A percentile compares a stretch with the other conserved stretches of the same genome.
Conservation (phyloP, 1,139 yeast genomes). For the Groenewaldozyma auringiensis region DNA sequence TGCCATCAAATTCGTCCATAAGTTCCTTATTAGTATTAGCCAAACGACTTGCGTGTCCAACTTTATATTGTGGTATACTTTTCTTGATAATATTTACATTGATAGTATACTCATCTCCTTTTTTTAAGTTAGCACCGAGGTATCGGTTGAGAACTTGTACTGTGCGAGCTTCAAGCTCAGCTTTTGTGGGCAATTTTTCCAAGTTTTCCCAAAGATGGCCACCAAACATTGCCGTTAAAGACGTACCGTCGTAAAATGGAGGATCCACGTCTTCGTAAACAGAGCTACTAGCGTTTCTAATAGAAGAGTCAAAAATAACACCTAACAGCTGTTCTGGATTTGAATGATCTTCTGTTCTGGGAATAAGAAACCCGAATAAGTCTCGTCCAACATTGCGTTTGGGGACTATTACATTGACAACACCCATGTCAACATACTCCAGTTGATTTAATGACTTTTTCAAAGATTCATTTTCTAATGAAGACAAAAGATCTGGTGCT, state of each 20-base stretch:
- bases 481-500: constrained; percentile 18
- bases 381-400: constrained; percentile 26
- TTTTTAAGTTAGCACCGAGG: constrained; percentile 40
- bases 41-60: constrained; percentile 55
- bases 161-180: constrained; percentile 40
- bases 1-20: constrained; percentile 33
- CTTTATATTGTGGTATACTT: constrained; percentile 77
- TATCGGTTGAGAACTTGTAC: constrained; percentile 44
- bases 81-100: constrained; percentile 35
- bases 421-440: constrained; percentile 29
- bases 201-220: constrained; percentile 52
- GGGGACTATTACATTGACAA: constrained; percentile 30
- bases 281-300: constrained; percentile 33
- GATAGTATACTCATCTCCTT: constrained; percentile 27
- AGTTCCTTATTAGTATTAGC: constrained; percentile 34
- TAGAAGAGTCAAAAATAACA: constrained; percentile 82
- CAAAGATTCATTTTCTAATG: constrained; percentile 14
- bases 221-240: constrained; percentile 84
- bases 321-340: constrained; percentile 68
- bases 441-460: constrained; percentile 16
- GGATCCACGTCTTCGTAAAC: constrained; percentile 2
- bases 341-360: constrained; percentile 38
- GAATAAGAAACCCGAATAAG: constrained; percentile 89
- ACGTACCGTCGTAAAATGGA: constrained; percentile 39
- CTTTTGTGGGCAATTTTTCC: constrained; percentile 39